These are phyloP conservation scores for Leccinum uliginosum DNA, from an alignment of 768 basidiomycete species.

Conservation along the genomic window DNA sequence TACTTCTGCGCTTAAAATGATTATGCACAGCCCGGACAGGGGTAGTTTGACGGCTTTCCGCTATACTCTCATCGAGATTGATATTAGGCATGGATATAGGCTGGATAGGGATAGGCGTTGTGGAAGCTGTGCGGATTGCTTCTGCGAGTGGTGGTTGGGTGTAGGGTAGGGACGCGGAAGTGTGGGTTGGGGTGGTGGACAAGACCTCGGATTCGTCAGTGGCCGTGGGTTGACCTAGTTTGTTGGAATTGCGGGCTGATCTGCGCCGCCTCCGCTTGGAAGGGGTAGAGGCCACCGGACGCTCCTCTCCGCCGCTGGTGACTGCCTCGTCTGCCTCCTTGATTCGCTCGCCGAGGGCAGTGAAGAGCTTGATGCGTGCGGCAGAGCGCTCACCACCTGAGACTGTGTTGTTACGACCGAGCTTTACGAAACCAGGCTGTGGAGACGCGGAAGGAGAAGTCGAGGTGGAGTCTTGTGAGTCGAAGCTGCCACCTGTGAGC, in stretches of 20 bases:
- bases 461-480: constrained; percentile 52
- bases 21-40: constrained; percentile 34
- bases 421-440: constrained; percentile 43
- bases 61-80: constrained; percentile 28
- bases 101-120: constrained; percentile 28
- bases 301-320: constrained; percentile 57
- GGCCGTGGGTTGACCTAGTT: constrained; percentile 36
- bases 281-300: constrained; percentile 36
- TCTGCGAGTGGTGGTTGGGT: constrained; percentile 30
- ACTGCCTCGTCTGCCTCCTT: constrained; percentile 62
- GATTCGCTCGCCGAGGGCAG: constrained; percentile 52
- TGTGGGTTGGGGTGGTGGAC: constrained; percentile 51
- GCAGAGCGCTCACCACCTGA: constrained; percentile 76
- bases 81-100: constrained; percentile 23
- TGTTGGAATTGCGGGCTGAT: constrained; percentile 39
- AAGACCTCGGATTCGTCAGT: constrained; percentile 44
- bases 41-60: constrained; percentile 31
- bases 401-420: constrained; percentile 75
- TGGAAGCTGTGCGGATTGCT: constrained; percentile 23
- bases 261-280: constrained; percentile 55
- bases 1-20: constrained; percentile 52
- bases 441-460: constrained; percentile 47
- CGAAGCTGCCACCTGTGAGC: constrained; percentile 66
- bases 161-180: constrained; percentile 47
- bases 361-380: constrained; percentile 65